phyloP scores from a whole-genome alignment of 2,329 filamentous ascomycete genomes.

The Corniculantispora saksenae region DNA sequence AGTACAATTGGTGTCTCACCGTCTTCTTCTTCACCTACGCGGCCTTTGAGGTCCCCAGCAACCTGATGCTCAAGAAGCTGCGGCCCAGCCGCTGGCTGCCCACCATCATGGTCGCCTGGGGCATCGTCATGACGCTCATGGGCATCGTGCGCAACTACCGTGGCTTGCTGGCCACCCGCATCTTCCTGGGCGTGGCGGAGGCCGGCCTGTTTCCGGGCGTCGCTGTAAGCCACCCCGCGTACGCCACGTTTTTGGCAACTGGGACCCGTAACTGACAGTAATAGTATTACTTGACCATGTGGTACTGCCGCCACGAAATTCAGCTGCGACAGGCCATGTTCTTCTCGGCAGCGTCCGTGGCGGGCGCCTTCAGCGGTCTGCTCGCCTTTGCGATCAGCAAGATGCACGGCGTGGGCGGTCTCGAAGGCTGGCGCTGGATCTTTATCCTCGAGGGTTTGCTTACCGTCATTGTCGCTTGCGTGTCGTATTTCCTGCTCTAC shows the following conservation, averaged over 20 bases:
- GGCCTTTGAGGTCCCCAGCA: conserved; percentile 69
- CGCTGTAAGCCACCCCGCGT: conserved; percentile 28
- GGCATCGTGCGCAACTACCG: conserved; percentile 46
- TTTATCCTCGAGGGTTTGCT: conserved; percentile 68
- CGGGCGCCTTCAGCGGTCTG: conserved; percentile 72
- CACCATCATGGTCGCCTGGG: conserved; percentile 63
- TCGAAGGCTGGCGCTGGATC: conserved; percentile 60
- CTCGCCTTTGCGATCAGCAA: conserved; percentile 67
- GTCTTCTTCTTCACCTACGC: conserved; percentile 44
- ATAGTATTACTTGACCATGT: conserved; percentile 70
- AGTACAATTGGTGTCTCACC: conserved; percentile 44
- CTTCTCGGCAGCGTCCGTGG: conserved; percentile 76
- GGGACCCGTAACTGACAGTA: not conserved
- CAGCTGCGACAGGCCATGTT: conserved; percentile 72
- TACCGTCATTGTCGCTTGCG: conserved; percentile 64
- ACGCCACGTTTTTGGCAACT: conserved; percentile 21
- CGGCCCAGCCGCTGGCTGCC: conserved; percentile 75
- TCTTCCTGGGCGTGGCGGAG: conserved; percentile 66
- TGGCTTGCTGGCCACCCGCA: conserved; percentile 50
- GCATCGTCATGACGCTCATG: conserved; percentile 48
- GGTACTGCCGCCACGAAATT: conserved; percentile 77
- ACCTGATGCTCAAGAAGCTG: conserved; percentile 73
- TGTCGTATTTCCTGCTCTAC: conserved; percentile 72
- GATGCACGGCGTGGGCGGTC: conserved; percentile 61
- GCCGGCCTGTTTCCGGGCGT: conserved; percentile 67